phyloP scores from a whole-genome alignment of 306 rosid genomes.

The Dryas drummondii region DNA sequence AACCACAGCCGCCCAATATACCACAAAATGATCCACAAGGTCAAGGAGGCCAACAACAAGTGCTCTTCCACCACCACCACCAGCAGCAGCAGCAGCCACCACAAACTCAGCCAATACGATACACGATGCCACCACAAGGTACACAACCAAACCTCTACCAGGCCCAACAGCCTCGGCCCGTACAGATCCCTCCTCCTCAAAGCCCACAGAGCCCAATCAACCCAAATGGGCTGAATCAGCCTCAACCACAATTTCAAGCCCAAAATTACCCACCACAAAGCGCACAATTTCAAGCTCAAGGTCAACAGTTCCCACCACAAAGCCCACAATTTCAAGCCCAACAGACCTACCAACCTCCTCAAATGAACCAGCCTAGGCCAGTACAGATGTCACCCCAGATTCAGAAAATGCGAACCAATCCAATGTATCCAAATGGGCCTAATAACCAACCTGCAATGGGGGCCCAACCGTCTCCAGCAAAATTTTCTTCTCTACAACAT shows the following conservation, averaged over 20 bases:
- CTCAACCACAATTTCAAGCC: no score
- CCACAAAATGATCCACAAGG: neutral
- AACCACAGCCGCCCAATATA: conserved; percentile 1
- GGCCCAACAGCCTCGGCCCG: neutral
- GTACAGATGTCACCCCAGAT: conserved; percentile 4
- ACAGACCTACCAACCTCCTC: conserved; percentile 4
- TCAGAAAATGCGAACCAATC: conserved; percentile 1
- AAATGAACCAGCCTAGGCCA: neutral
- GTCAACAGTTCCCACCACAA: conserved; percentile 8
- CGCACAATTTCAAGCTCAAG: conserved; percentile 5
- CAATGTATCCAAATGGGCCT: neutral
- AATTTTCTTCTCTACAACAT: neutral
- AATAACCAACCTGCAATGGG: neutral
- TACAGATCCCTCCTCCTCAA: neutral
- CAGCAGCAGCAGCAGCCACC: neutral
- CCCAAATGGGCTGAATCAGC: no score
- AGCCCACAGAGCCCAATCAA: no score
- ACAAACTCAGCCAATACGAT: neutral
- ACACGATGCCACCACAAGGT: neutral
- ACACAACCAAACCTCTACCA: neutral
- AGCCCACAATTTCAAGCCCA: conserved; percentile 6
- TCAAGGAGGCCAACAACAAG: neutral
- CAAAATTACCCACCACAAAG: neutral
- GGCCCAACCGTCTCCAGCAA: neutral
- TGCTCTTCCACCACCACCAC: neutral